Conservation (phyloP, 192 early-diverging fungal genomes). For the Entomortierella beljakovae region DNA sequence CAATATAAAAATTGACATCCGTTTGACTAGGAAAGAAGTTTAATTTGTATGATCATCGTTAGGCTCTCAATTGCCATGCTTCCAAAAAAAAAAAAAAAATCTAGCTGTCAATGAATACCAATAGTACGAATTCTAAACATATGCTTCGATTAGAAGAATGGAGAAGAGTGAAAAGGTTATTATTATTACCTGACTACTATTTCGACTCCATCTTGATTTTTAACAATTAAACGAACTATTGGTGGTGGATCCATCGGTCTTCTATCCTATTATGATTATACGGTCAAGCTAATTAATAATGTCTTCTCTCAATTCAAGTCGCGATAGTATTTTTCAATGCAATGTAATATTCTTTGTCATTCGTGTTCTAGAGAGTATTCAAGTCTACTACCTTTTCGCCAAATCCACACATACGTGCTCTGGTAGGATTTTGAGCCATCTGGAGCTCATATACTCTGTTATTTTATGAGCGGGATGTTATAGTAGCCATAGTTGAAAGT, state of each 20-base stretch:
- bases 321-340: too few relatives aligned
- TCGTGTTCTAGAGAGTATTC: too few relatives aligned
- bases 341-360: too few relatives aligned
- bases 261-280: constrained; percentile 69
- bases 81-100: too few relatives aligned
- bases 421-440: constrained; percentile 76
- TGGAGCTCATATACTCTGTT: constrained; percentile 62
- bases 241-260: constrained; percentile 78
- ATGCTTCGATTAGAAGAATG: too few relatives aligned
- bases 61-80: too few relatives aligned
- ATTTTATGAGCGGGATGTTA: neutral
- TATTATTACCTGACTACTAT: constrained; percentile 66
- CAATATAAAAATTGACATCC: constrained; percentile 62
- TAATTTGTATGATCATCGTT: too few relatives aligned
- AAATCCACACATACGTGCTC: constrained; percentile 85
- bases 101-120: too few relatives aligned
- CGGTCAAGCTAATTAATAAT: too few relatives aligned
- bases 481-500: neutral
- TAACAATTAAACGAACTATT: constrained; percentile 69
- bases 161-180: too few relatives aligned
- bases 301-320: too few relatives aligned
- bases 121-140: too few relatives aligned
- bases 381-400: constrained; percentile 70
- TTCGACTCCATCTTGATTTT: constrained; percentile 60
- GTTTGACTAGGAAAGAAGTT: constrained; percentile 38